These are phyloP conservation scores for Penicillium coffeae DNA, from an alignment of 495 filamentous ascomycete genomes.

Conservation along the genomic window DNA sequence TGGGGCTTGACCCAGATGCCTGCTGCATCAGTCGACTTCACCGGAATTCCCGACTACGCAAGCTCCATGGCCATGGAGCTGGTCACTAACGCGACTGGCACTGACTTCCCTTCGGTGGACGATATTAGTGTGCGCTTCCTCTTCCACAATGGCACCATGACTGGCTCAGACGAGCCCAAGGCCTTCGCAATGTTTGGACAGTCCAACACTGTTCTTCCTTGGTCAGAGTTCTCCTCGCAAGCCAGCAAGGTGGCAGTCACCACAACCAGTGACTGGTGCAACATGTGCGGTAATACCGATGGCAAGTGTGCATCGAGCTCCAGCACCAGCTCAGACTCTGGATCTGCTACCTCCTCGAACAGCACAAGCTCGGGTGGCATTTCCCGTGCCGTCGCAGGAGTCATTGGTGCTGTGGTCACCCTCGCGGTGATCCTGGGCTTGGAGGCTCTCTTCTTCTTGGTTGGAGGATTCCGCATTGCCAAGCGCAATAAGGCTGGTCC, in stretches of 20 bases:
- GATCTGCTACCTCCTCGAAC: constrained; percentile 6
- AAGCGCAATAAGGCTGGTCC: constrained; percentile 17
- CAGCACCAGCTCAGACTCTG: constrained; percentile 4
- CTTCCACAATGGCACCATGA: constrained; percentile 50
- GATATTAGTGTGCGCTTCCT: constrained; percentile 46
- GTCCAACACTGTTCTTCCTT: constrained; percentile 25
- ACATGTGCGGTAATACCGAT: constrained; percentile 39
- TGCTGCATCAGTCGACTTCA: constrained; percentile 33
- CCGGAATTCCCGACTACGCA: constrained; percentile 48
- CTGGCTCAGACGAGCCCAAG: constrained; percentile 20
- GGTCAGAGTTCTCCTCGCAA: constrained; percentile 35
- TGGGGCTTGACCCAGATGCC: constrained; percentile 47
- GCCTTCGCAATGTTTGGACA: constrained; percentile 45
- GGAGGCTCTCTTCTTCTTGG: constrained; percentile 43
- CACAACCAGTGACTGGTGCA: constrained; percentile 41
- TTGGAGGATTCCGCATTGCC: constrained; percentile 27
- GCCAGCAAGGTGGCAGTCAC: constrained; percentile 40
- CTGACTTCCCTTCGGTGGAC: constrained; percentile 28
- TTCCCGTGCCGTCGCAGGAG: constrained; percentile 47
- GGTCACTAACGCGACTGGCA: constrained; percentile 39
- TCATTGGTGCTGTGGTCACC: constrained; percentile 62
- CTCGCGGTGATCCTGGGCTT: constrained; percentile 50
- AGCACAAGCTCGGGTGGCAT: constrained; percentile 24
- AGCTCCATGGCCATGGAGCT: constrained; percentile 50
- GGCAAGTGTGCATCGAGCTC: constrained; percentile 30